Evolutionary conservation across 2,329 filamentous ascomycete species (phyloP).

Genomic region (Phaeosphaeriaceae sp.): DNA sequence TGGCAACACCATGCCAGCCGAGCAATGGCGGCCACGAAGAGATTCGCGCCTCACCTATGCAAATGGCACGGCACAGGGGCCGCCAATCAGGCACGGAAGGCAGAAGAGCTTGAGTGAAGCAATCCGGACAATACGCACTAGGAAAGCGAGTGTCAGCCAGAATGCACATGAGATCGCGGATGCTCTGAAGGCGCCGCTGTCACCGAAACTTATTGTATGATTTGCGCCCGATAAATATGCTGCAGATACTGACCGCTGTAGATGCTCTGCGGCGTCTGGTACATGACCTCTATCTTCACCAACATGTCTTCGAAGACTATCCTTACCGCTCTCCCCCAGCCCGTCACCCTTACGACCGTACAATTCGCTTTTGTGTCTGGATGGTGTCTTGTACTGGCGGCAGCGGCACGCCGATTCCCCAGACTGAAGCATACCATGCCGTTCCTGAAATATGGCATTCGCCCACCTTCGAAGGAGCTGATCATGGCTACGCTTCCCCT

Average conservation of each 20-base stretch:
- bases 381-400: constrained; percentile 83
- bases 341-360: constrained; percentile 87
- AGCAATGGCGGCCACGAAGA: constrained; percentile 70
- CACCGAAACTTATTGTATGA: constrained; percentile 83
- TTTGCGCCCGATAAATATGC: constrained; percentile 29
- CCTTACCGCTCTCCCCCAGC: constrained; percentile 87
- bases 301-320: constrained; percentile 99
- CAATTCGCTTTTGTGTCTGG: constrained; percentile 93
- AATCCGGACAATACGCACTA: constrained; percentile 79
- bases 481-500: constrained; percentile 89
- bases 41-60: constrained; percentile 58
- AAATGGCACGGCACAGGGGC: constrained; percentile 44
- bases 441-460: constrained; percentile 83
- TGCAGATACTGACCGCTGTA: constrained; percentile 52
- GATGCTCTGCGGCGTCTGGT: constrained; percentile 90
- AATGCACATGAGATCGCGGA: constrained; percentile 94
- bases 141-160: constrained; percentile 86
- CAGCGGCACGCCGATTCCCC: constrained; percentile 77
- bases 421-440: constrained; percentile 74
- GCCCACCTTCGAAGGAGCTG: constrained; percentile 79
- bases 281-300: constrained; percentile 91
- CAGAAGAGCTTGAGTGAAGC: constrained; percentile 92
- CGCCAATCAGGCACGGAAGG: constrained; percentile 63
- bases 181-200: constrained; percentile 88
- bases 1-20: constrained; percentile 47